A percentile compares a stretch with the other conserved stretches of the same genome.
These are phyloP conservation scores for Alternaria postmessia DNA, from an alignment of 2,329 filamentous ascomycete species.

Conservation along the genomic window DNA sequence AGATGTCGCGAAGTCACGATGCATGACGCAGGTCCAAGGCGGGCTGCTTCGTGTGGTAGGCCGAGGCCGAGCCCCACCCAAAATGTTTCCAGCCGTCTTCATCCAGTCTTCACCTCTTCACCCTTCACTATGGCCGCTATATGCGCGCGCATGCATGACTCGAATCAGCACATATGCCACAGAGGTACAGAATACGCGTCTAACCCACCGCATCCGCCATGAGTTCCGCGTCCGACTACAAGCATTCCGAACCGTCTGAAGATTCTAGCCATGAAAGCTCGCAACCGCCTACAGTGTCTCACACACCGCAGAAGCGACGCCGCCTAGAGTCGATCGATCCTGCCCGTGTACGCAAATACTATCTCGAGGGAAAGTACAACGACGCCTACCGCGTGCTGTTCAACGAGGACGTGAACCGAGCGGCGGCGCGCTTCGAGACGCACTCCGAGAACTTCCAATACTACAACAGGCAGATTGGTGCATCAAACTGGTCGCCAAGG, in stretches of 20 bases:
- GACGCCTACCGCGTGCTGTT: conserved; percentile 52
- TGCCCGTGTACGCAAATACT: conserved; percentile 26
- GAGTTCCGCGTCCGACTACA: conserved; percentile 27
- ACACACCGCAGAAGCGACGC: conserved; percentile 35
- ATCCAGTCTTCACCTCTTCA: conserved; percentile 11
- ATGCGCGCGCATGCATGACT: neutral
- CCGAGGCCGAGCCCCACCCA: conserved; percentile 17
- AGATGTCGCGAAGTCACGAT: conserved; percentile 34
- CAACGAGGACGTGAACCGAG: conserved; percentile 40
- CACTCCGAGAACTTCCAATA: conserved; percentile 11
- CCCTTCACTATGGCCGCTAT: conserved; percentile 21
- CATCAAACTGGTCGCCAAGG: conserved; percentile 70
- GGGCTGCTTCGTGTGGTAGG: neutral
- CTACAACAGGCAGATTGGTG: conserved; percentile 68
- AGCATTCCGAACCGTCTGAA: neutral
- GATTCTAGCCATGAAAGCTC: conserved; percentile 11
- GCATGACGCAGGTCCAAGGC: conserved; percentile 19
- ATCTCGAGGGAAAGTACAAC: conserved; percentile 55
- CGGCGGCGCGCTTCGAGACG: conserved; percentile 27
- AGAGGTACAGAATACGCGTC: neutral
- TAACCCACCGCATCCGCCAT: conserved; percentile 14
- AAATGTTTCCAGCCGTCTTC: conserved; percentile 5
- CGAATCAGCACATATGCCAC: neutral
- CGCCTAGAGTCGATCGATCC: conserved; percentile 30
- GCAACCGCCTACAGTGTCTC: conserved; percentile 12